Base-by-base conservation (phyloP, 495 filamentous ascomycete species). In the Wilcoxina mikolae region DNA sequence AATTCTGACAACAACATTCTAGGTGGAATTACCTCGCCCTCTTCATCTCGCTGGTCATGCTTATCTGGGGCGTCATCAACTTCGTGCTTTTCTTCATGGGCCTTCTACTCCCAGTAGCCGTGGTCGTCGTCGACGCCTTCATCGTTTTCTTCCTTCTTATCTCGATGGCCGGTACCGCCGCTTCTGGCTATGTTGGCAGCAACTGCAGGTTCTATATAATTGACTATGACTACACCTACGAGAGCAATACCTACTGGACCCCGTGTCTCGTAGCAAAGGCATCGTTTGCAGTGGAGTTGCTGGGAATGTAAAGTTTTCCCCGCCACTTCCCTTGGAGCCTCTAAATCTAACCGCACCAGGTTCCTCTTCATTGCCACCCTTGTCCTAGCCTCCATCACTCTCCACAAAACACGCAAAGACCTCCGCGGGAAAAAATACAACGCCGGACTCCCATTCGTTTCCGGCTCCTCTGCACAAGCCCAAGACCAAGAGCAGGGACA, bases 311-410 rank as follows among this genome's bases (percentile, higher is more conserved):
- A 59, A 50, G 54, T n/a, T 12, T 27, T 31, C 15, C 15, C 17
- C 39, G 7, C 39, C 17, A 9, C 17, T 18, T 43, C 39, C 17
- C 39, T 9, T 35, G 7, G 31, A 35, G 31, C 31, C 7, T 35
- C 31, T 7, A 35, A 7, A 35, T 35, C 18, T 38, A 3, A 4
- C 33, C n/a, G 17, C 27, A 3, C 24, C 0, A 64, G 61, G 56
- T 53, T 65, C 26, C 35, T 63, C n/a, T 65, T 65, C 51, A 64
- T 64, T 22, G 62, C 48, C 20, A 41, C 61, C 11, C 57, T 60
- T 26, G 57, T 64, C 33, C 41, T 60, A 17, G 53, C 62, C 29
- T 50, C 62, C 28, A 46, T 60, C 4, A 22, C 56, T 23, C 58
- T 65, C 23, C 47, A 55, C 48, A 55, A 55, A 15, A 64, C 59